Conservation (phyloP, 1,139 yeast genomes). For the Magnusiomyces suaveolens region DNA sequence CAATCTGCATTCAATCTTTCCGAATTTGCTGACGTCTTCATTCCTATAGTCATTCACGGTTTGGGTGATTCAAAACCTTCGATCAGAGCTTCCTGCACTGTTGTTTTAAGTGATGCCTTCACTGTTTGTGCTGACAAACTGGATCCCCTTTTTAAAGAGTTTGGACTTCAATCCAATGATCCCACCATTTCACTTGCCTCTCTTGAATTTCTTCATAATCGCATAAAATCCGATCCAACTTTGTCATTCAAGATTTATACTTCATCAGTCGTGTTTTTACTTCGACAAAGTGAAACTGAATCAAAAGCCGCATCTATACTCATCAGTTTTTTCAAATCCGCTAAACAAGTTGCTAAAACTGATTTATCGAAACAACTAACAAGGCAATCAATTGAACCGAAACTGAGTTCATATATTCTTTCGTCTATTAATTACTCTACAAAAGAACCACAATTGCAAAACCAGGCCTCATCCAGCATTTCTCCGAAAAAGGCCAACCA, state of each 20-base stretch:
- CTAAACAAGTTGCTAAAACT: conserved; percentile 36
- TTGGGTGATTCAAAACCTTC: conserved; percentile 42
- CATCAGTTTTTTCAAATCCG: conserved; percentile 36
- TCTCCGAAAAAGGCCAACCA: background rate
- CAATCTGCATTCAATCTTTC: conserved; percentile 54
- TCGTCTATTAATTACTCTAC: conserved; percentile 6
- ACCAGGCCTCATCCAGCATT: background rate
- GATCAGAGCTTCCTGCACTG: conserved; percentile 42
- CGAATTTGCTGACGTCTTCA: conserved; percentile 40
- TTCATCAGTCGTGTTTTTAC: conserved; percentile 34
- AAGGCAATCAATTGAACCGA: conserved; percentile 21
- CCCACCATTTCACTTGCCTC: conserved; percentile 39
- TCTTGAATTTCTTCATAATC: conserved; percentile 31
- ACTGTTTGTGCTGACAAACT: conserved; percentile 49
- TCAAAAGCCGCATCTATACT: conserved; percentile 27
- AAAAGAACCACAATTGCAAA: background rate
- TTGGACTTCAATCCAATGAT: conserved; percentile 43
- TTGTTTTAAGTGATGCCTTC: conserved; percentile 60
- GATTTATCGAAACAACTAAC: conserved; percentile 45
- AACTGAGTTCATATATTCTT: conserved; percentile 12
- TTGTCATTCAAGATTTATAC: conserved; percentile 38
- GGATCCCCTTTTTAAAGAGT: conserved; percentile 40
- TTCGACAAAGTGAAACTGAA: conserved; percentile 26
- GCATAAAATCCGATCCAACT: conserved; percentile 24
- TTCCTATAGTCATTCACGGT: conserved; percentile 50